Base-by-base conservation (phyloP, 805 yeast genomes). In the Torulaspora indica region DNA sequence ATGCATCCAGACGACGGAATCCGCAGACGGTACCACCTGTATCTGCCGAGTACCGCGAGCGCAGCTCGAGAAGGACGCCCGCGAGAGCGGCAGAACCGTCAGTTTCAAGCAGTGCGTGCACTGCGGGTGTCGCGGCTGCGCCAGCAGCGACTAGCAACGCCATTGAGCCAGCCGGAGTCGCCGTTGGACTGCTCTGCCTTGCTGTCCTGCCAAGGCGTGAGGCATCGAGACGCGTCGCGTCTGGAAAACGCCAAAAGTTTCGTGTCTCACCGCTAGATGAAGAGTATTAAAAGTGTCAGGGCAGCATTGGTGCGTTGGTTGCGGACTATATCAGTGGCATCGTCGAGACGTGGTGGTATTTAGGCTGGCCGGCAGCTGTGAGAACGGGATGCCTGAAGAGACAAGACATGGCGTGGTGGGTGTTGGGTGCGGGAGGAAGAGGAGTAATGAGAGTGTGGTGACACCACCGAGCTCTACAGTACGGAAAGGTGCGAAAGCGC, bases 41-140 rank as follows among this genome's bases (percentile, higher is more conserved):
- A 78, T 89, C 15, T 89, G 97, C 59, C 68, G 97, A 43, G 95
- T 89, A 2, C 95, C 96, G 1, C 73, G 78, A 52, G 74, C 74
- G 1, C 77, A 72, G 3, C 58, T 79, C 20, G 64, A 68, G 43
- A 52, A 54, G 40, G 68, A 63, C 49, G 66, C 58, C 17, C 52
- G 39, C 14, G 36, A 41, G 36, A 52, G 48, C 20, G 51, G 52
- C 41, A 47, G 52, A 33, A 39, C 56, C 5, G 52, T 56, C 6
- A 62, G 66, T 28, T 69, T 70, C 47, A 68, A 75, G 10, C 75
- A 81, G 52, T 87, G 95, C 61, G 73, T 82, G 5, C 84, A 81
- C 24, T 87, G 95, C 69, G 96, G 96, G 0, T 87, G 96, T 56
- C 69, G 74, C 48, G 95, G 95, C 5, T 87, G 96, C 60, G 77